A percentile compares a stretch with the other conserved stretches of the same genome.
Conservation (phyloP, 164 flowering plant species). For the Magnolia officinalis region DNA sequence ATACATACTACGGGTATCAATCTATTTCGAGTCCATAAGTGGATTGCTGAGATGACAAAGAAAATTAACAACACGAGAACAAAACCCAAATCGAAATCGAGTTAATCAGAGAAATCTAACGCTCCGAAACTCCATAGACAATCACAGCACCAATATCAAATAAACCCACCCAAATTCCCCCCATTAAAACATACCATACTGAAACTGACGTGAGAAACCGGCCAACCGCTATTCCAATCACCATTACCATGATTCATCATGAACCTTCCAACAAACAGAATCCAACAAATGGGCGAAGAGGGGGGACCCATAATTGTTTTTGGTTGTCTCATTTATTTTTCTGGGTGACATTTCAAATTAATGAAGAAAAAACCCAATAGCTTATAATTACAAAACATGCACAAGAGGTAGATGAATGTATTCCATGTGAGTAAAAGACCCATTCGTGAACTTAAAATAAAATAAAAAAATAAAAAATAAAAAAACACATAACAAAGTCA, state of each 20-base stretch:
- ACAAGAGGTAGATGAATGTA: neutral
- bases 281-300: neutral
- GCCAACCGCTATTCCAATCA: neutral
- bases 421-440: neutral
- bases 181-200: neutral
- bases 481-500: neutral
- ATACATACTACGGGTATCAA: neutral
- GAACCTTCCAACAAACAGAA: neutral
- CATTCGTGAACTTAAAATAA: neutral
- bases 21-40: neutral
- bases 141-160: no score
- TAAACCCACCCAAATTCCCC: neutral
- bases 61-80: neutral
- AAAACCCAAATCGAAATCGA: neutral
- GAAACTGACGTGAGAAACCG: no score
- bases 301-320: neutral
- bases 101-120: neutral
- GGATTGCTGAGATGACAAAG: neutral
- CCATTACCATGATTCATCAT: neutral
- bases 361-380: neutral
- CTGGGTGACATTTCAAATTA: neutral
- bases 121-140: neutral
- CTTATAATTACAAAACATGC: neutral
- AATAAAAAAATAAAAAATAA: no score
- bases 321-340: neutral